phyloP scores from a whole-genome alignment of 371 early-diverging fungal species.

The Mucor indicus region DNA sequence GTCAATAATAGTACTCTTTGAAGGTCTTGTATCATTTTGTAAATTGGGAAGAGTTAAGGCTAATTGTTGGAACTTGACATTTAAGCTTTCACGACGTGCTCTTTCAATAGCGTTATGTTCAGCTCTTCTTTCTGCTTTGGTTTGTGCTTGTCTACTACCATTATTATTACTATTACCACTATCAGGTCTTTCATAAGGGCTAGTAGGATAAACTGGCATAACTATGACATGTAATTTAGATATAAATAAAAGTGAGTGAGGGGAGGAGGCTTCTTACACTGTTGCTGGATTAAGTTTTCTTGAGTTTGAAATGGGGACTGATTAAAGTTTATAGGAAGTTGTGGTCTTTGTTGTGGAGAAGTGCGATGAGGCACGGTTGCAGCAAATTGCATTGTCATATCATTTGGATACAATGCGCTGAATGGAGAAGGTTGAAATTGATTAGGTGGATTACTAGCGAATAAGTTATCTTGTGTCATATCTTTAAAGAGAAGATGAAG shows the following conservation, averaged over 20 bases:
- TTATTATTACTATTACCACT: background rate
- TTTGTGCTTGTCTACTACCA: conserved; percentile 19
- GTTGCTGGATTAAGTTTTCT: conserved; percentile 10
- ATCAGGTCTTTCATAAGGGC: conserved; percentile 16
- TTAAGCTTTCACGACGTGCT: conserved; percentile 71
- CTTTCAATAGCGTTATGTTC: conserved; percentile 78
- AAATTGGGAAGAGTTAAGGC: conserved; percentile 69
- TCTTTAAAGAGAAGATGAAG: background rate
- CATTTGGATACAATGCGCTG: conserved; percentile 3
- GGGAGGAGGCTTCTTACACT: conserved; percentile 8
- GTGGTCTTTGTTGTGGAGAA: conserved; percentile 1
- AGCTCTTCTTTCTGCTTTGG: conserved; percentile 65
- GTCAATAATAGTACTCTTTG: conserved; percentile 72
- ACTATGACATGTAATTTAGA: conserved; percentile 1
- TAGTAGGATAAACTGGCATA: conserved; percentile 2
- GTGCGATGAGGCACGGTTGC: conserved; percentile 20
- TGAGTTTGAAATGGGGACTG: conserved; percentile 2
- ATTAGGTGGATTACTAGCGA: background rate
- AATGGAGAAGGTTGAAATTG: conserved; percentile 8
- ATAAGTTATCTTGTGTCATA: conserved; percentile 21
- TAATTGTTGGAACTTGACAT: conserved; percentile 69
- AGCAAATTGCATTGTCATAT: conserved; percentile 22
- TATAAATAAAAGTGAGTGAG: background rate
- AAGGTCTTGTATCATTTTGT: conserved; percentile 65
- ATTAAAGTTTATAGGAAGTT: background rate